Percentiles rank a stretch among this genome's conserved stretches.
These are phyloP conservation scores for Aurifilum marmelostoma DNA, from an alignment of 2,329 filamentous ascomycete species.

Conservation along the genomic window DNA sequence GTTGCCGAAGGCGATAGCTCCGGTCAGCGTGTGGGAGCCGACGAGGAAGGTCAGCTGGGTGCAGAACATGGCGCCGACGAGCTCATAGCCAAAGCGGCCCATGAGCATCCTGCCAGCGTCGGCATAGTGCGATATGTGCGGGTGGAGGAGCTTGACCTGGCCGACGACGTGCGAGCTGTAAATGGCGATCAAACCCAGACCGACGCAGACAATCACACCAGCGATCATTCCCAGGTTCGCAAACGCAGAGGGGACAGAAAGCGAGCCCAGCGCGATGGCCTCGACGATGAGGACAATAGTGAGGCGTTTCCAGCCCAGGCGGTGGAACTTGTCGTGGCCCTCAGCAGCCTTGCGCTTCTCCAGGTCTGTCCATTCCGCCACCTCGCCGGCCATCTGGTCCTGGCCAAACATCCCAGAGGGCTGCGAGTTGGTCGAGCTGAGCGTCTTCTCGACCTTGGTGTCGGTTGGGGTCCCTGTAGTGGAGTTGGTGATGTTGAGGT, in stretches of 20 bases:
- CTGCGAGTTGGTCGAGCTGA: conserved; percentile 24
- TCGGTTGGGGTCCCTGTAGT: conserved; percentile 12
- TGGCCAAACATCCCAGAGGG: conserved; percentile 27
- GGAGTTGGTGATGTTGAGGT: conserved; percentile 16
- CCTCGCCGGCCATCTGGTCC: conserved; percentile 26
- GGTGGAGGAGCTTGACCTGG: conserved; percentile 53
- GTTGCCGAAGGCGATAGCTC: conserved; percentile 69
- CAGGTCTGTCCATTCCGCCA: conserved; percentile 39
- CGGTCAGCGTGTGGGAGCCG: conserved; percentile 72
- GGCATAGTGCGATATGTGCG: conserved; percentile 66
- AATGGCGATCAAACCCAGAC: conserved; percentile 44
- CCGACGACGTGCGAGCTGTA: conserved; percentile 47
- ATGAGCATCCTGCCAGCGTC: conserved; percentile 67
- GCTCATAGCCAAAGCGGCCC: conserved; percentile 62
- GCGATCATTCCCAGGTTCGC: conserved; percentile 56
- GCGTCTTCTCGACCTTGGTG: conserved; percentile 26
- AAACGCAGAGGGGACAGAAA: conserved; percentile 56
- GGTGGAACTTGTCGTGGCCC: conserved; percentile 54
- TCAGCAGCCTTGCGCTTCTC: conserved; percentile 51
- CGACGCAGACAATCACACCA: conserved; percentile 42
- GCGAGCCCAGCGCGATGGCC: conserved; percentile 57
- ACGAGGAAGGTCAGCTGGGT: conserved; percentile 71
- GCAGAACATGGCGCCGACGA: conserved; percentile 64
- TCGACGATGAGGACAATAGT: conserved; percentile 60
- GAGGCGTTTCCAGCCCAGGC: conserved; percentile 60